These are phyloP conservation scores for Naganishia sp. DNA, from an alignment of 1,284 basidiomycete species.

Conservation along the genomic window DNA sequence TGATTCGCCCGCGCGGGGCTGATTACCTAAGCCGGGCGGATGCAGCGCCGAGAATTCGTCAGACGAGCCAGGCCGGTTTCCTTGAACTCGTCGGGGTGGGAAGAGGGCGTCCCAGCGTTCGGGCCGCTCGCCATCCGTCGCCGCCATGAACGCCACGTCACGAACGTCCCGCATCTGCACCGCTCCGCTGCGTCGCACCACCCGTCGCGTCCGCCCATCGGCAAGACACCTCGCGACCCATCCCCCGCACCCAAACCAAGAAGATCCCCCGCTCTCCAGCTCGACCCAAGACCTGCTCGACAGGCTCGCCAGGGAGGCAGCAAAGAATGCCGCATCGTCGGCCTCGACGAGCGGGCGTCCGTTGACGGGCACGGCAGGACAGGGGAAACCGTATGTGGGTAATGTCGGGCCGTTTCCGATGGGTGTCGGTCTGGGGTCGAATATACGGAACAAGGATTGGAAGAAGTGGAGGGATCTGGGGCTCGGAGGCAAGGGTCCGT, in stretches of 20 bases:
- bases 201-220: neutral
- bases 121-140: neutral
- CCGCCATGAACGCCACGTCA: neutral
- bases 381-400: slow-evolving; percentile 18
- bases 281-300: slow-evolving; percentile 41
- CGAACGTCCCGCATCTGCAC: neutral
- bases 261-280: slow-evolving; percentile 23
- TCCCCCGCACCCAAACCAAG: neutral
- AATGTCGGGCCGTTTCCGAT: slow-evolving; percentile 77
- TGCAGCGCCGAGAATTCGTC: neutral
- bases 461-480: slow-evolving; percentile 75
- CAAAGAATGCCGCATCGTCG: slow-evolving; percentile 29
- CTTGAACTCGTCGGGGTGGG: no score
- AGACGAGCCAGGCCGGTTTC: no score
- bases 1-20: neutral
- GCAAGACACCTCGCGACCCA: slow-evolving; percentile 3
- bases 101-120: no score
- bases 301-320: slow-evolving; percentile 37
- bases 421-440: slow-evolving; percentile 60
- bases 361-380: slow-evolving; percentile 1
- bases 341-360: neutral
- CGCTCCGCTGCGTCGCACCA: neutral
- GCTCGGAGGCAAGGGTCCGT: slow-evolving; percentile 72
- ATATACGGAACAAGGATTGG: slow-evolving; percentile 57
- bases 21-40: neutral